These are phyloP conservation scores for Drechslerella stenobrocha DNA, from an alignment of 2,329 filamentous ascomycete species.

Conservation along the genomic window DNA sequence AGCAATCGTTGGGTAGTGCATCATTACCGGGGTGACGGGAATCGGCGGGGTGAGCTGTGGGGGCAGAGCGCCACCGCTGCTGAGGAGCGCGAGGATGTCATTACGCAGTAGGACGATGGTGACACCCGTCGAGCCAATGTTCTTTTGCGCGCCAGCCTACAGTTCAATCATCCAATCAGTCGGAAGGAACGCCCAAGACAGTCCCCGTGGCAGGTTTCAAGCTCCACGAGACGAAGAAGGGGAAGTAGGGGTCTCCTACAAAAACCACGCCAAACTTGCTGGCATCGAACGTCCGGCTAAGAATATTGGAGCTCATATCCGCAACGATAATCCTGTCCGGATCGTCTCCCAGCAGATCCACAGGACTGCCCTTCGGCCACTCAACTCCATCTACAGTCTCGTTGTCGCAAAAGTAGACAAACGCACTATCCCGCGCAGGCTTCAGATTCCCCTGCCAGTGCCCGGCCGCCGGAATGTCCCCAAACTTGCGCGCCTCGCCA, in stretches of 20 bases:
- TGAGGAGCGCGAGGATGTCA: constrained; percentile 70
- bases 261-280: constrained; percentile 82
- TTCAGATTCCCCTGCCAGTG: constrained; percentile 73
- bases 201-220: too few relatives aligned
- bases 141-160: constrained; percentile 82
- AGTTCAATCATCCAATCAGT: too few relatives aligned
- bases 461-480: constrained; percentile 74
- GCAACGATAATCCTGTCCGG: constrained; percentile 77
- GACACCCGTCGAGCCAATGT: constrained; percentile 81
- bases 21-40: constrained; percentile 75
- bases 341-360: constrained; percentile 63
- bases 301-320: constrained; percentile 93
- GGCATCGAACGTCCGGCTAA: constrained; percentile 76
- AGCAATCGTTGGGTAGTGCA: constrained; percentile 80
- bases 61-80: constrained; percentile 67
- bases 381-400: constrained; percentile 94
- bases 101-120: constrained; percentile 86
- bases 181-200: too few relatives aligned
- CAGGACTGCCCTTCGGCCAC: constrained; percentile 71
- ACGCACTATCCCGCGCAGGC: constrained; percentile 62
- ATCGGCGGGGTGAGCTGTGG: constrained; percentile 67
- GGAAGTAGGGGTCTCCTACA: constrained; percentile 59
- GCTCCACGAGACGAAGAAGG: not conserved
- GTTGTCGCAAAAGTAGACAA: constrained; percentile 91
- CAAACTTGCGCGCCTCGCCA: constrained; percentile 72